Conservation (phyloP, 345 rosid species). For the Citrus sp. region DNA sequence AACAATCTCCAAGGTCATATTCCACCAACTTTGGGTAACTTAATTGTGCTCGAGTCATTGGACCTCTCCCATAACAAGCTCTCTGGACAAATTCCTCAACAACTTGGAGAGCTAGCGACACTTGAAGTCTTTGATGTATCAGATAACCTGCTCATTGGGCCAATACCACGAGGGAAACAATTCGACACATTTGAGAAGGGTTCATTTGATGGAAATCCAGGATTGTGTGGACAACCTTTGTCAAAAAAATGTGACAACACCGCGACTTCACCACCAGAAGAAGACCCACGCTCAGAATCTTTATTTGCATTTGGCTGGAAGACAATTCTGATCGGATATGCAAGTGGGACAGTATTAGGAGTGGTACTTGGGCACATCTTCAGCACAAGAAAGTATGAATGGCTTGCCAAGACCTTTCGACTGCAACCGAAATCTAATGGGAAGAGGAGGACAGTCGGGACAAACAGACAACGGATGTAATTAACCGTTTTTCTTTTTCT, state of each 20-base stretch:
- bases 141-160: background rate
- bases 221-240: background rate
- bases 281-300: background rate
- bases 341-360: conserved; percentile 11
- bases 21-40: background rate
- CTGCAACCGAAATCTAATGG: background rate
- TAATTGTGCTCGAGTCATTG: background rate
- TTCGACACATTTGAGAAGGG: background rate
- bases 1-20: background rate
- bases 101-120: background rate
- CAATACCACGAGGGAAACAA: background rate
- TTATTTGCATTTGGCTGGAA: background rate
- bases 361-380: conserved; percentile 8
- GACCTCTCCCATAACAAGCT: background rate
- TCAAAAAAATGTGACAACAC: background rate
- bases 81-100: background rate
- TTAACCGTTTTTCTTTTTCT: background rate
- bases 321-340: conserved; percentile 10
- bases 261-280: background rate
- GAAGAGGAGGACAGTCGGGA: background rate
- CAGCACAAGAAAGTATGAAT: background rate
- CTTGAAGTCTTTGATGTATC: background rate
- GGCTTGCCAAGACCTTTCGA: conserved; percentile 5
- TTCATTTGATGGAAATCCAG: background rate
- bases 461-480: background rate